Evolutionary conservation across 2,329 filamentous ascomycete species (phyloP).

Genomic region (Lojkania enalia): DNA sequence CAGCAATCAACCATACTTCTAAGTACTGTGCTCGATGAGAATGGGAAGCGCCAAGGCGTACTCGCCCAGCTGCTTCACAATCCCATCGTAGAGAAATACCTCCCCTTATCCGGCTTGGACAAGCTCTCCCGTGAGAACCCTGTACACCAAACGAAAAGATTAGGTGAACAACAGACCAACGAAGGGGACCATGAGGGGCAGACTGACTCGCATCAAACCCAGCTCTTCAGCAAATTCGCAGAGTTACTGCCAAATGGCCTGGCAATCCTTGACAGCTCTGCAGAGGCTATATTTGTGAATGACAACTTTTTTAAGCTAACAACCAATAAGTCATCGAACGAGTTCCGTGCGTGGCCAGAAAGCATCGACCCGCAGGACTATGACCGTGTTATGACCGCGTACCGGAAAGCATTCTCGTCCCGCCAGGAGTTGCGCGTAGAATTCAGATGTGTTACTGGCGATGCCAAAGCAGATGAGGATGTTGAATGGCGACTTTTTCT

Average conservation of each 20-base stretch:
- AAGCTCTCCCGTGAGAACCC: slow-evolving; percentile 18
- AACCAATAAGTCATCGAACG: slow-evolving; percentile 44
- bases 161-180: slow-evolving; percentile 11
- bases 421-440: slow-evolving; percentile 47
- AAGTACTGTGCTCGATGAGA: slow-evolving; percentile 37
- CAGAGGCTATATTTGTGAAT: slow-evolving; percentile 52
- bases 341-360: slow-evolving; percentile 52
- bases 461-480: slow-evolving; percentile 23
- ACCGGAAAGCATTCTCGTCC: slow-evolving; percentile 47
- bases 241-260: slow-evolving; percentile 52
- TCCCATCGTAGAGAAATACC: slow-evolving; percentile 24
- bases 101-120: slow-evolving; percentile 31
- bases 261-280: slow-evolving; percentile 50
- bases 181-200: slow-evolving; percentile 12
- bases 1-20: slow-evolving; percentile 30
- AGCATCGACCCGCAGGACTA: slow-evolving; percentile 51
- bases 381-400: slow-evolving; percentile 49
- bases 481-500: slow-evolving; percentile 49
- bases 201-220: slow-evolving; percentile 43
- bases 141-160: slow-evolving; percentile 16
- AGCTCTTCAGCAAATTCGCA: slow-evolving; percentile 50
- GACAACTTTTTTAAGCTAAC: slow-evolving; percentile 52
- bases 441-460: slow-evolving; percentile 46
- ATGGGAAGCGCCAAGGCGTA: slow-evolving; percentile 35
- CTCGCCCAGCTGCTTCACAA: slow-evolving; percentile 36